Evolutionary conservation across 2,329 filamentous ascomycete species (phyloP).

Genomic region (Tolypocladium sp.): DNA sequence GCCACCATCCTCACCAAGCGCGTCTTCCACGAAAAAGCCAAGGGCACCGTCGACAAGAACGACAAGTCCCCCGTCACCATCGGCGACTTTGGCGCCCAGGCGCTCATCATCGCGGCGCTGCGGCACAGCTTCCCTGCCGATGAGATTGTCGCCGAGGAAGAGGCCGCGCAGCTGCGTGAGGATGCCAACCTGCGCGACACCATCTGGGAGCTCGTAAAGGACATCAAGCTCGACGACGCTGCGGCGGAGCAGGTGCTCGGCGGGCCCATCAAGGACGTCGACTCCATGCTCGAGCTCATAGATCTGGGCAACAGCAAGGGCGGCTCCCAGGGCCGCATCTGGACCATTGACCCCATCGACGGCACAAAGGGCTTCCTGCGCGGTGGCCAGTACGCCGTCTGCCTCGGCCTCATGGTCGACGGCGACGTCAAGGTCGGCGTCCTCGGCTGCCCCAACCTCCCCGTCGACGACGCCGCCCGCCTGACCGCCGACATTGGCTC

Average conservation of each 20-base stretch:
- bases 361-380: constrained; percentile 95
- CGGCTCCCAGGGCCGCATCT: constrained; percentile 69
- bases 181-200: constrained; percentile 56
- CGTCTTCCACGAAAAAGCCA: constrained; percentile 70
- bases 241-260: constrained; percentile 54
- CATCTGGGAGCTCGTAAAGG: constrained; percentile 76
- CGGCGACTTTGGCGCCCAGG: constrained; percentile 95
- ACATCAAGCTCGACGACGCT: constrained; percentile 54
- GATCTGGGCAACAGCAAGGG: constrained; percentile 62
- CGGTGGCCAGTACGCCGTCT: constrained; percentile 95
- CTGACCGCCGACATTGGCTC: constrained; percentile 60
- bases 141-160: constrained; percentile 90
- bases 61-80: constrained; percentile 97
- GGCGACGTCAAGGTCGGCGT: constrained; percentile 92
- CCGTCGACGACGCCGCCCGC: constrained; percentile 62
- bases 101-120: constrained; percentile 86
- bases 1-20: constrained; percentile 47
- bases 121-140: constrained; percentile 84
- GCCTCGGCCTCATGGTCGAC: constrained; percentile 83
- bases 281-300: constrained; percentile 58
- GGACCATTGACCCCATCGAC: constrained; percentile 96
- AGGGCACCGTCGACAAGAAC: constrained; percentile 83
- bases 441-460: constrained; percentile 90
- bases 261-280: constrained; percentile 57
- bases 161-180: constrained; percentile 68